Base-by-base conservation (phyloP, 1,139 yeast species). In the Yamadazyma dendronema region DNA sequence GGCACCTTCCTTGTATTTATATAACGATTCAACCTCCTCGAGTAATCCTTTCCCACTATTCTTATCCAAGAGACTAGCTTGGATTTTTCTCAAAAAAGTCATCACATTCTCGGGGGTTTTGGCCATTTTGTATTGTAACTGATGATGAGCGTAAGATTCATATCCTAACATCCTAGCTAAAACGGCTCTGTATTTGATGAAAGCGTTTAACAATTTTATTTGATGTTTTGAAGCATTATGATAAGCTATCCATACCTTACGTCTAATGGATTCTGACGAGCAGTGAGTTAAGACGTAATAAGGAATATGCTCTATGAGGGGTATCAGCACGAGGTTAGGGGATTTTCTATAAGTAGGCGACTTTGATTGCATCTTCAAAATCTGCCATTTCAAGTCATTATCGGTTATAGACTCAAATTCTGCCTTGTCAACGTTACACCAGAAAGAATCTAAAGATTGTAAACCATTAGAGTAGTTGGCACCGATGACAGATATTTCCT, bases 41-140 rank as follows among this genome's bases (percentile, higher is more conserved):
- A 71, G 59, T 0, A 94, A 86, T 17, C 76, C 74, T 0, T 80
- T 77, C 30, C 64, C 67, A n/a, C 17, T 14, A 67, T 45, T 50
- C 5, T 36, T 33, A 3, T 36, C 37, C 28, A 49, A 29, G 16
- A 59, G 55, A 15, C 53, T 56, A 10, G 60, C 56, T 19, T 84
- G 80, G 35, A 90, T 59, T 31, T 81, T 79, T 6, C 66, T 59
- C 39, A 92, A 65, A 47, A 92, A 89, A 6, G 81, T 68, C 45
- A 69, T 60, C 1, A 90, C 98, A 52, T 87, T 81, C 22, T 76
- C 79, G 0, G 97, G 95, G 8, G 63, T 72, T 44, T 81, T 81
- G 11, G 96, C 96, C 96, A 92, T 87, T 56, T 94, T 92, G 46
- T 88, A 95, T 42, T 79, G 82, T 29, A 92, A 66, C 54, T 87